These are phyloP conservation scores for Cutaneotrichosporon spelunceum DNA, from an alignment of 1,284 basidiomycete species.

Conservation along the genomic window DNA sequence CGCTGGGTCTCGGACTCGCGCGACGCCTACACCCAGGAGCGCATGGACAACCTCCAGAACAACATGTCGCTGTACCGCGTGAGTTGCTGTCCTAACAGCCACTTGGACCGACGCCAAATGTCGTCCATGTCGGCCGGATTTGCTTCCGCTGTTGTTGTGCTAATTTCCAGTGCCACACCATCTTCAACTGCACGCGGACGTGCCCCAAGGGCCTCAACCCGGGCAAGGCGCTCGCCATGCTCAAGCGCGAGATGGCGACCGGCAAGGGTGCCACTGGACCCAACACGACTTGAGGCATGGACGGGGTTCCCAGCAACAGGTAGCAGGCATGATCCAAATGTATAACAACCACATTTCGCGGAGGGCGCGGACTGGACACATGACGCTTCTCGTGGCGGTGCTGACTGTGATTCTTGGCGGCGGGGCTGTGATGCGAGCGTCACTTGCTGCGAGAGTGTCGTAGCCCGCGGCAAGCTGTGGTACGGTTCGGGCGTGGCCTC, in stretches of 20 bases:
- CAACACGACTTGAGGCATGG: not conserved
- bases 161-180: constrained; percentile 79
- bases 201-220: constrained; percentile 74
- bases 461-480: too few relatives aligned
- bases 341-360: not conserved
- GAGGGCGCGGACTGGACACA: too few relatives aligned
- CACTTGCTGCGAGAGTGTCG: too few relatives aligned
- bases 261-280: not conserved
- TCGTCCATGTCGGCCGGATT: not conserved
- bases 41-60: constrained; percentile 92
- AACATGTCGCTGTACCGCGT: constrained; percentile 63
- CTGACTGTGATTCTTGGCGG: too few relatives aligned
- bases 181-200: constrained; percentile 88
- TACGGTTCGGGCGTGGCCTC: too few relatives aligned
- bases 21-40: constrained; percentile 75
- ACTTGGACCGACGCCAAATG: too few relatives aligned
- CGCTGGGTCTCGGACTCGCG: constrained; percentile 97
- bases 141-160: not conserved
- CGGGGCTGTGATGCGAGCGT: too few relatives aligned
- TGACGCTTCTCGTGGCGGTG: too few relatives aligned
- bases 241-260: not conserved
- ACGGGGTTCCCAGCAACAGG: not conserved
- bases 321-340: not conserved
- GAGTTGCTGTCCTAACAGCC: too few relatives aligned
- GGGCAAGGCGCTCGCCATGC: not conserved